phyloP scores from a whole-genome alignment of 768 basidiomycete species.

The Cystofilobasidium capitatum region DNA sequence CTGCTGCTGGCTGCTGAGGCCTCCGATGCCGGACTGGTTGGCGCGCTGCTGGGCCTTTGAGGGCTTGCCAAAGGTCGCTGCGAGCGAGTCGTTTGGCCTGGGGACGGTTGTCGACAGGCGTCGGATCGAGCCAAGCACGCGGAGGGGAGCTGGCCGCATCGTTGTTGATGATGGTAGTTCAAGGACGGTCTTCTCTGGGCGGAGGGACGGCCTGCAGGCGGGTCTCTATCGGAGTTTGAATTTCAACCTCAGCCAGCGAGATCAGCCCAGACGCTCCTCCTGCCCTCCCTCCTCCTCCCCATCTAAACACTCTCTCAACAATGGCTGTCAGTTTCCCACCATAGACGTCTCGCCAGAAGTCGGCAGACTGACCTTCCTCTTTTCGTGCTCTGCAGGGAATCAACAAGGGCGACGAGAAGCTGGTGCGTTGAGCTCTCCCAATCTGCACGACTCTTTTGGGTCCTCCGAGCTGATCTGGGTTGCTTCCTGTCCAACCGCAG shows the following conservation, averaged over 20 bases:
- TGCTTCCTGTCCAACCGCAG: neutral
- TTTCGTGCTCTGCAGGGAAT: slow-evolving; percentile 16
- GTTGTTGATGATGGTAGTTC: too few relatives aligned
- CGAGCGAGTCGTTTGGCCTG: neutral
- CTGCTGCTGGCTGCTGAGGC: neutral
- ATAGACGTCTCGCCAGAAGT: neutral
- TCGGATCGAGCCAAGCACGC: neutral
- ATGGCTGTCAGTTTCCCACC: neutral
- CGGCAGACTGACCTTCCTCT: neutral
- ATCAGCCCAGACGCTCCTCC: too few relatives aligned
- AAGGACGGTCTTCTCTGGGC: too few relatives aligned
- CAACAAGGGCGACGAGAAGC: slow-evolving; percentile 24
- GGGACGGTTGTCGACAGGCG: neutral
- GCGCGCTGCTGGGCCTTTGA: neutral
- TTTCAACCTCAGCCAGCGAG: too few relatives aligned
- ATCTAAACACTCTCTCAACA: neutral
- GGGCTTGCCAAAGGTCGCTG: neutral
- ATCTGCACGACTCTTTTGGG: neutral
- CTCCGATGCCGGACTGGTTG: neutral
- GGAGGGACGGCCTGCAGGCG: too few relatives aligned
- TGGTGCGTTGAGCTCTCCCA: slow-evolving; percentile 16
- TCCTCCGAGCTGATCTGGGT: neutral
- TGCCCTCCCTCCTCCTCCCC: too few relatives aligned
- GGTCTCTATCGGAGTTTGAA: too few relatives aligned
- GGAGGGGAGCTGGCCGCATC: neutral